Evolutionary conservation across 129 eudicot species (phyloP).

Genomic region (Tagetes patula): DNA sequence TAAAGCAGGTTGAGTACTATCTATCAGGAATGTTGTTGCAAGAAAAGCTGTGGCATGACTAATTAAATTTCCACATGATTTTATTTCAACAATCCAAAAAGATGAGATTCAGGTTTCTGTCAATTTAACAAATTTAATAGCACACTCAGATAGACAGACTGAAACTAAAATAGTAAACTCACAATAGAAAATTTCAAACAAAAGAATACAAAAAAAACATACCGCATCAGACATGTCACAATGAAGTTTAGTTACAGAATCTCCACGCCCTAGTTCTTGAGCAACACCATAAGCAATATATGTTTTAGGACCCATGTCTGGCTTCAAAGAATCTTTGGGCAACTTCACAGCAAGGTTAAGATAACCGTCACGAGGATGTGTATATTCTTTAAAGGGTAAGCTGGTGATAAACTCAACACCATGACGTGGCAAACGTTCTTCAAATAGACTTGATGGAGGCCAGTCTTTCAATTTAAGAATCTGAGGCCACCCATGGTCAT

Average conservation of each 20-base stretch:
- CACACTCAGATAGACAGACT: no score
- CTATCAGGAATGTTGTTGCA: not conserved
- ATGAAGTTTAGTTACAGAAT: slow-evolving; percentile 79
- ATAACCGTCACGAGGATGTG: slow-evolving; percentile 63
- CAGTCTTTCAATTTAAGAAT: slow-evolving; percentile 73
- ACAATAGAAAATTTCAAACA: slow-evolving; percentile 17
- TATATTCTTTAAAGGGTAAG: slow-evolving; percentile 73
- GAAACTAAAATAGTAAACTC: slow-evolving; percentile 6
- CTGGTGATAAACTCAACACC: slow-evolving; percentile 55
- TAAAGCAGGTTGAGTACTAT: not conserved
- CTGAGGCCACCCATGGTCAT: slow-evolving; percentile 46
- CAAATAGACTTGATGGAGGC: slow-evolving; percentile 67
- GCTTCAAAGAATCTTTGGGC: slow-evolving; percentile 44
- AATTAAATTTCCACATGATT: not conserved
- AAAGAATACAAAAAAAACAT: slow-evolving; percentile 14
- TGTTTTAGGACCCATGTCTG: slow-evolving; percentile 82
- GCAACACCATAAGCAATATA: slow-evolving; percentile 76
- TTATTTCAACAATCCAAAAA: not conserved
- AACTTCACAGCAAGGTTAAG: slow-evolving; percentile 62
- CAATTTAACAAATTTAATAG: not conserved
- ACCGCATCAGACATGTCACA: slow-evolving; percentile 78
- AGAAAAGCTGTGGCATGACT: not conserved
- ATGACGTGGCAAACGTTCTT: slow-evolving; percentile 77
- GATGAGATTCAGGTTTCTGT: not conserved
- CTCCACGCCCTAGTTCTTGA: slow-evolving; percentile 76